Evolutionary conservation across 2,329 filamentous ascomycete genomes (phyloP), one percentile per base, ranked within the genome.

Genomic region (Aureobasidium sp.): DNA sequence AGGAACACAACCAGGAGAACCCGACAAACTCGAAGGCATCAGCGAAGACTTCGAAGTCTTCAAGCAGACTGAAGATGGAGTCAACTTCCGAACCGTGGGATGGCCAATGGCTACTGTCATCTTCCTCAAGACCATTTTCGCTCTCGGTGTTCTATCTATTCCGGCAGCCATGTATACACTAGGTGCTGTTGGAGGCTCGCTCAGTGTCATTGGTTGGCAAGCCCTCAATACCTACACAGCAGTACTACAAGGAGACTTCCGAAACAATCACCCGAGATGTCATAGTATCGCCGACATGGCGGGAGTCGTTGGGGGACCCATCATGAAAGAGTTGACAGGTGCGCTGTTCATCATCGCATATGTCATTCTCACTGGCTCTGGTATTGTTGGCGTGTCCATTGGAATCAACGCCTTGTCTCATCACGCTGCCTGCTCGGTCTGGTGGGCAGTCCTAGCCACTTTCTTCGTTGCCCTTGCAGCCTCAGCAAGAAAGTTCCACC

Each of bases 281-380:
- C 81, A 84, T 67, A 77, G 74, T 15, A 79, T 83, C 47, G 77
- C 80, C 26, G 82, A 86, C 63, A 86, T 87, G 83, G 82, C 81
- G 1, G 71, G 80, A 26, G 74, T 82, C 0, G 77, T 86, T 0
- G 82, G 84, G 1, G 84, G 83, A 0, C 67, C 70, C 1, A 72
- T 80, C 65, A 66, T 81, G 12, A 79, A 77, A 59, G 83, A 87
- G 68, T 47, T 86, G 0, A 76, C 78, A 10, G 84, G 84, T 0
- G 67, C 78, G 0, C 69, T 86, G 2, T 86, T 86, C 71, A 77
- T 85, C 17, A 71, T 85, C 7, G 82, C 81, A 4, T 85, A 83
- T 63, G 76, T 84, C 44, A 79, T 87, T 15, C 80, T 80, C 39
- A 77, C 78, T 9, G 83, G 79, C 1, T 81, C 80, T 0, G 83